Conservation (phyloP, 2,329 filamentous ascomycete species). For the Curvularia eragrostidis region DNA sequence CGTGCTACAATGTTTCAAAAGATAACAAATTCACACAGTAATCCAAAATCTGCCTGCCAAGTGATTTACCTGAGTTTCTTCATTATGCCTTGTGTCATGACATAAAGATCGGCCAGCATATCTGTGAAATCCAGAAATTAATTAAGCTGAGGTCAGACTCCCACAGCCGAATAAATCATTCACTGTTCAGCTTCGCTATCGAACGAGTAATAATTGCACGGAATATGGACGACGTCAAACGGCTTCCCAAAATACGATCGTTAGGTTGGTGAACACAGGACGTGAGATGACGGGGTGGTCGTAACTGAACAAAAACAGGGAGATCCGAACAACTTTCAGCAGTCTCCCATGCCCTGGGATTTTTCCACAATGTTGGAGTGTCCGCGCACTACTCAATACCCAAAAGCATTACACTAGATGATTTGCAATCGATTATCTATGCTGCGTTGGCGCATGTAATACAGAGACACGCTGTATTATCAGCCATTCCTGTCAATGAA, state of each 20-base stretch:
- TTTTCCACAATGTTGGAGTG: conserved; percentile 52
- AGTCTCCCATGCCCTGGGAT: conserved; percentile 48
- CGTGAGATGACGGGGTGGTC: no score
- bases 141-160: neutral
- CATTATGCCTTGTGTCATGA: neutral
- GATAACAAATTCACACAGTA: neutral
- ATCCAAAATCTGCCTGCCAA: neutral
- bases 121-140: neutral
- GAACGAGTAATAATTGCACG: no score
- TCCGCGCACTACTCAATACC: conserved; percentile 40
- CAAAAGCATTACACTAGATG: neutral
- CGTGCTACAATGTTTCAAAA: neutral
- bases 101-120: neutral
- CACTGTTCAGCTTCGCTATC: neutral
- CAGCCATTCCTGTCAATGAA: neutral
- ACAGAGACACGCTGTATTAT: neutral
- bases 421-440: neutral
- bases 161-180: neutral
- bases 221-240: neutral
- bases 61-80: neutral
- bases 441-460: neutral
- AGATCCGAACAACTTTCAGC: conserved; percentile 53
- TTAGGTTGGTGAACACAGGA: neutral
- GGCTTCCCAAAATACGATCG: neutral
- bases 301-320: conserved; percentile 33